phyloP scores from a whole-genome alignment of 257 asterid genomes.

The Schizonepeta tenuifolia region DNA sequence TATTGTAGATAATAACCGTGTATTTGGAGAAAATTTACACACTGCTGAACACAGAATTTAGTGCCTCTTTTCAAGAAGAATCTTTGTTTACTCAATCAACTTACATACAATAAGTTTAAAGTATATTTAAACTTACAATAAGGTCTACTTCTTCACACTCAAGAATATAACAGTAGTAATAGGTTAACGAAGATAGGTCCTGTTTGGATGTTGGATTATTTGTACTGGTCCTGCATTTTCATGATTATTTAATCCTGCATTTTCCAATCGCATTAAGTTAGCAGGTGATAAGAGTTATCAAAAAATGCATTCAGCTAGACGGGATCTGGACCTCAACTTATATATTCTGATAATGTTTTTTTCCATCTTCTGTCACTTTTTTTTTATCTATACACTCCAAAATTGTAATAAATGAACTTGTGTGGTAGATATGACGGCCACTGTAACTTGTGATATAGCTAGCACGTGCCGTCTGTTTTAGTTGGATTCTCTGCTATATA shows the following conservation, averaged over 20 bases:
- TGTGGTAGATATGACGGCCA: background rate
- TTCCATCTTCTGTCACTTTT: background rate
- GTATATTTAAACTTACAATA: no score
- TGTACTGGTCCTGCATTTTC: background rate
- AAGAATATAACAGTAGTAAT: background rate
- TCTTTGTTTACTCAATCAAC: background rate
- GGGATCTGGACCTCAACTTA: background rate
- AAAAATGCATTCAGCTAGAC: background rate
- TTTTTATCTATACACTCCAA: background rate
- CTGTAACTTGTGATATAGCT: background rate
- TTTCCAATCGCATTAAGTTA: no score
- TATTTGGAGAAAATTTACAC: background rate
- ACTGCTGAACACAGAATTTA: background rate
- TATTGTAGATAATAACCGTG: background rate
- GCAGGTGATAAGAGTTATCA: no score
- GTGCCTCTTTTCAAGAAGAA: background rate
- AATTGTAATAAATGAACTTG: background rate
- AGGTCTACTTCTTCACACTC: background rate
- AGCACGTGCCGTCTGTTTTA: background rate
- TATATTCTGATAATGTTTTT: background rate
- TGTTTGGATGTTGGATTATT: background rate
- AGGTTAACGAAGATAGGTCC: background rate
- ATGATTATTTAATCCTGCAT: background rate
- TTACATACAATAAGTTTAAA: no score
- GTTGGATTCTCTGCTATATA: background rate